Conservation (phyloP, 169 alveolate genomes). For the Plasmodium cynomolgi region DNA sequence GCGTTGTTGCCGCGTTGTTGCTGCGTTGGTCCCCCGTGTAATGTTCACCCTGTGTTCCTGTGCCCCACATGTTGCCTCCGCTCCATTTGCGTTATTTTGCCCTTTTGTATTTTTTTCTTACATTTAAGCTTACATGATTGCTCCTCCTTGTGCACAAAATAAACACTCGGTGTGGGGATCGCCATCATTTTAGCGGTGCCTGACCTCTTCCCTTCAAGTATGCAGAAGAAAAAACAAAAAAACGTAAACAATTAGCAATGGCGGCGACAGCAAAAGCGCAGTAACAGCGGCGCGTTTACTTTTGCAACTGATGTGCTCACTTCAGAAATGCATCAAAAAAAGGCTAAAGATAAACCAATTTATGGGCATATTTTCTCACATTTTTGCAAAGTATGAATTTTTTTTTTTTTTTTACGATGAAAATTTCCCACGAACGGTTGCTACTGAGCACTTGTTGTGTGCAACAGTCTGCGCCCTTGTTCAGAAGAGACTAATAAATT, state of each 20-base stretch:
- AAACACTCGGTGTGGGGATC: not conserved
- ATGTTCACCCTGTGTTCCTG: not conserved
- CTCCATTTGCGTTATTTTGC: not conserved
- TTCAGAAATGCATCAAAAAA: not conserved
- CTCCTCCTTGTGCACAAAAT: not conserved
- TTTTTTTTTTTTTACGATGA: not conserved
- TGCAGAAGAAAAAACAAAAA: not conserved
- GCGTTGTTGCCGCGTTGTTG: not conserved
- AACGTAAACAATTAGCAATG: not conserved
- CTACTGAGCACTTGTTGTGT: not conserved
- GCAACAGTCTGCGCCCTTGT: not conserved
- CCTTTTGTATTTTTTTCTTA: not conserved
- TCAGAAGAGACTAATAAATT: conserved; percentile 1
- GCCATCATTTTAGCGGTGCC: not conserved
- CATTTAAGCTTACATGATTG: not conserved
- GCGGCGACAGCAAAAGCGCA: not conserved
- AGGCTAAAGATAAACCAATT: not conserved
- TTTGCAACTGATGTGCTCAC: not conserved
- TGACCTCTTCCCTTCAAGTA: not conserved
- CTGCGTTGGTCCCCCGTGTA: not conserved
- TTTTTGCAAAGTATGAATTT: not conserved
- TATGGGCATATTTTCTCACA: not conserved
- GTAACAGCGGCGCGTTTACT: not conserved
- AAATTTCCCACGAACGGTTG: not conserved
- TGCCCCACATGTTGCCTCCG: not conserved